Conservation (phyloP, 169 alveolate genomes). For the Plasmodium reichenowi region DNA sequence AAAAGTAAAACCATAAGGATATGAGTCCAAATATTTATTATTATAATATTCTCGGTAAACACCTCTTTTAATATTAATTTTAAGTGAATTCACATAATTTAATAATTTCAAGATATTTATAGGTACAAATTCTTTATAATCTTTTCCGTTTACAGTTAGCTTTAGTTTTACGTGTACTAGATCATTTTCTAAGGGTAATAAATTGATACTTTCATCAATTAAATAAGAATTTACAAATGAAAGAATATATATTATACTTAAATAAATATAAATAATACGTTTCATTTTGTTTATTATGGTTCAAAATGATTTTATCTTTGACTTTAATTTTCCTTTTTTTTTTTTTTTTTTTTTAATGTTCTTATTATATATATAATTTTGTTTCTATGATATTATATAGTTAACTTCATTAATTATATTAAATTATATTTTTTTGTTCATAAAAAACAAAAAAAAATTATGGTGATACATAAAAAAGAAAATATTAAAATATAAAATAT, state of each 20-base stretch:
- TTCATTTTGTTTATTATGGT: constrained; percentile 43
- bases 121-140: constrained; percentile 70
- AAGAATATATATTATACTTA: constrained; percentile 22
- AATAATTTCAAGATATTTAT: constrained; percentile 53
- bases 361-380: background rate
- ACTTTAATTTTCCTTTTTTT: no score
- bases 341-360: background rate
- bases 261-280: constrained; percentile 36
- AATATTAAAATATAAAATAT: background rate
- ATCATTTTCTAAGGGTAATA: constrained; percentile 59
- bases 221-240: constrained; percentile 52
- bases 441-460: background rate
- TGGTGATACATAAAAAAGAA: background rate
- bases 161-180: constrained; percentile 64
- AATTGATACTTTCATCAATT: constrained; percentile 60
- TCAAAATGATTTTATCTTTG: background rate
- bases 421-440: background rate
- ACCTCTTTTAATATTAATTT: constrained; percentile 73
- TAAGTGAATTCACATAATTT: constrained; percentile 67
- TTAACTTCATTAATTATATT: background rate
- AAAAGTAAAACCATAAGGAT: constrained; percentile 74
- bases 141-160: constrained; percentile 61
- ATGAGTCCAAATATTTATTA: constrained; percentile 69
- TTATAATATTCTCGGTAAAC: constrained; percentile 64
- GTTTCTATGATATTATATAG: background rate